Base-by-base conservation (phyloP, 805 yeast genomes). In the Myxozyma udenii region DNA sequence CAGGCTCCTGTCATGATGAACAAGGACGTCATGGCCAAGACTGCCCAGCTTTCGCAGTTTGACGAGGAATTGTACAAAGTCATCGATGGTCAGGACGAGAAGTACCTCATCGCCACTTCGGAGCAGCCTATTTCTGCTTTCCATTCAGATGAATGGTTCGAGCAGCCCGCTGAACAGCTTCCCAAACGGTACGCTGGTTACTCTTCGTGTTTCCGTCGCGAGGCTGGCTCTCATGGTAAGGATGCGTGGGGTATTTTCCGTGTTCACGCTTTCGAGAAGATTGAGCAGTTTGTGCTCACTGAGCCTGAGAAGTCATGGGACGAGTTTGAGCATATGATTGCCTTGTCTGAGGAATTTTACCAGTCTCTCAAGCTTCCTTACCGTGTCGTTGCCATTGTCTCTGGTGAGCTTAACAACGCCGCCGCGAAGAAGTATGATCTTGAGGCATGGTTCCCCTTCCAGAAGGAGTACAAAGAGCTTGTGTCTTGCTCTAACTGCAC, bases 401-500 rank as follows among this genome's bases (percentile, higher is more conserved):
- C 96, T 55, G 98, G 98, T 65, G 98, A 91, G 77, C 82, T 93
- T 70, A 93, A 93, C 79, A 93, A 93, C 65, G 97, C 98, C 48
- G 98, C 98, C 58, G 98, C 98, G 61, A 93, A 93, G 79, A 93
- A 93, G 74, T 93, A 85, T 76, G 98, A 93, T 76, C 80, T 93
- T 68, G 98, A 93, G 78, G 98, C 98, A 46, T 93, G 98, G 98
- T 93, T 93, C 95, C 98, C 98, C 68, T 93, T 78, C 87, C 98
- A 93, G 78, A 80, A 89, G 71, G 98, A 93, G 75, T 93, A 87
- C 78, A 93, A 93, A 76, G 98, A 93, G 77, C 82, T 93, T 66
- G 98, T 93, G 50, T 88, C 96, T 18, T 91, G 98, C 77, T 91
- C 98, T 53, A 93, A 93, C 80, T 93, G 98, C 82, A 93, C 98